A percentile compares a stretch with the other conserved stretches of the same genome.
Evolutionary conservation across 768 basidiomycete species (phyloP).

Genomic region (Tephrocybe rancida): DNA sequence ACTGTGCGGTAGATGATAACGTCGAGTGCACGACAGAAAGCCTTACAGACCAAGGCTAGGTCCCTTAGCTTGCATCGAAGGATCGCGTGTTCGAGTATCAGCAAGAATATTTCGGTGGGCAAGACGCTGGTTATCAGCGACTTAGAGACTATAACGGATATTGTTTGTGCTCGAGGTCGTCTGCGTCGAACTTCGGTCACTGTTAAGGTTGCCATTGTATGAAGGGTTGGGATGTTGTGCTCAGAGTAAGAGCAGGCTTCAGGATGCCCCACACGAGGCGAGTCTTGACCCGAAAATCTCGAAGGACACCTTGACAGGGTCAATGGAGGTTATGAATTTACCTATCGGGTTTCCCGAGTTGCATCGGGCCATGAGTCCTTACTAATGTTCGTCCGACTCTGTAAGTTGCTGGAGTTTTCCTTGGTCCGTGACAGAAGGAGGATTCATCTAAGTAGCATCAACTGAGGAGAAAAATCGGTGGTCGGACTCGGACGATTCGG

Average conservation of each 20-base stretch:
- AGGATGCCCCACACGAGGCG: neutral
- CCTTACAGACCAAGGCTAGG: slow-evolving; percentile 31
- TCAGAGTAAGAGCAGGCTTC: too few species aligned
- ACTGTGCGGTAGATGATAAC: slow-evolving; percentile 40
- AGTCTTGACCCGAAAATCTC: neutral
- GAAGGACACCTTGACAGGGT: neutral
- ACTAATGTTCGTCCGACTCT: too few species aligned
- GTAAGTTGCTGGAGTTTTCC: too few species aligned
- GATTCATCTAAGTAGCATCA: too few species aligned
- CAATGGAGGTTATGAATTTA: neutral
- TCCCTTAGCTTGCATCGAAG: slow-evolving; percentile 26
- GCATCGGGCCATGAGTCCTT: neutral
- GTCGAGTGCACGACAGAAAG: slow-evolving; percentile 33
- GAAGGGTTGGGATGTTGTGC: neutral
- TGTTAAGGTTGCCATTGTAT: slow-evolving; percentile 12
- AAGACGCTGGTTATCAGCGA: slow-evolving; percentile 30
- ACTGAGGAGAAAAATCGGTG: too few species aligned
- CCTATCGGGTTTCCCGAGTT: neutral
- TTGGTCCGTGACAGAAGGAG: too few species aligned
- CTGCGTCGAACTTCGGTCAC: slow-evolving; percentile 2
- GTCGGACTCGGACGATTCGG: too few species aligned
- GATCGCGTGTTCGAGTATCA: slow-evolving; percentile 38
- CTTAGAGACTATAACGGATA: slow-evolving; percentile 20
- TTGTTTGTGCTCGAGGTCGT: slow-evolving; percentile 12
- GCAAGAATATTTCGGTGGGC: slow-evolving; percentile 38